phyloP scores from a whole-genome alignment of 2,329 filamentous ascomycete species.

The Xylaria sp. region DNA sequence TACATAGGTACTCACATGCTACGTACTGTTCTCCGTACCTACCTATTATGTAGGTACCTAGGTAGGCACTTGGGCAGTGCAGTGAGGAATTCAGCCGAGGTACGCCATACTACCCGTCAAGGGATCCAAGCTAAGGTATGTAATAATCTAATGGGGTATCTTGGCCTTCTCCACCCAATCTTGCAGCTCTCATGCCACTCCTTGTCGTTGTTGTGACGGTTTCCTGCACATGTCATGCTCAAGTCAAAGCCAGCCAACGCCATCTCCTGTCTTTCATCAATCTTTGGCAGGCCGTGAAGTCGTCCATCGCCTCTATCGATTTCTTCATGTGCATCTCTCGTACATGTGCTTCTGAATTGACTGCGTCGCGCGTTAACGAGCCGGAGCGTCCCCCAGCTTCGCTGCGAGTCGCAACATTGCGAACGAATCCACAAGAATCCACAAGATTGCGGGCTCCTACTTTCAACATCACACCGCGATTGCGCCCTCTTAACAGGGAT shows the following conservation, averaged over 20 bases:
- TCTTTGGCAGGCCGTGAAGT: neutral
- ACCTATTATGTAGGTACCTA: no score
- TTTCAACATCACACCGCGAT: neutral
- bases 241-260: neutral
- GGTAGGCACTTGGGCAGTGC: no score
- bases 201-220: neutral
- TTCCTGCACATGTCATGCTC: neutral
- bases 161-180: slow-evolving; percentile 28
- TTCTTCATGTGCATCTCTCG: slow-evolving; percentile 5
- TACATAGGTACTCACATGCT: neutral
- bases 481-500: slow-evolving; percentile 9
- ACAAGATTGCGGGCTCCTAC: neutral
- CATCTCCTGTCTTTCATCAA: neutral
- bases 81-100: neutral
- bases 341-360: slow-evolving; percentile 1
- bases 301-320: neutral
- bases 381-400: neutral
- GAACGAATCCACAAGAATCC: neutral
- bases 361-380: slow-evolving; percentile 20
- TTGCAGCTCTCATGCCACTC: slow-evolving; percentile 33
- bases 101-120: neutral
- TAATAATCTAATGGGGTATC: slow-evolving; percentile 9
- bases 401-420: slow-evolving; percentile 5
- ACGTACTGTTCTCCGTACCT: no score
- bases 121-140: slow-evolving; percentile 7